Evolutionary conservation across 2,329 filamentous ascomycete species (phyloP).

Genomic region (Mycocentrospora acerina): DNA sequence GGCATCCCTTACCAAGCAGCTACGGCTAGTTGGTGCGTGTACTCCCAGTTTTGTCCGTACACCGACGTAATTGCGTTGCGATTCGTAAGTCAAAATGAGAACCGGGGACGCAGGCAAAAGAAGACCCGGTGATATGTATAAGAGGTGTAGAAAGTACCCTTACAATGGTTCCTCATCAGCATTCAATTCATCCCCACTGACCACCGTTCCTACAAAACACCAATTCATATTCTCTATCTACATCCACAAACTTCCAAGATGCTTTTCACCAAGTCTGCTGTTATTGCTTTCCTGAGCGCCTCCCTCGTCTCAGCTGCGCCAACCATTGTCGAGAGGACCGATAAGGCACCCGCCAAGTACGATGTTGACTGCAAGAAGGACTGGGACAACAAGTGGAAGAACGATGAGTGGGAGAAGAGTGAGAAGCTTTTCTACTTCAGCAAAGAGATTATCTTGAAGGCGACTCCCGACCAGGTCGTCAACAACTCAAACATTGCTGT

Average conservation of each 20-base stretch:
- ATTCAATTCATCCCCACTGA: conserved; percentile 1
- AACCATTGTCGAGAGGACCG: conserved; percentile 4
- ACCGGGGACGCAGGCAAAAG: conserved; percentile 1
- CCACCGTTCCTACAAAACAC: too few relatives aligned
- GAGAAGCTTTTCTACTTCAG: conserved; percentile 48
- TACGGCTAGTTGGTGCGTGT: conserved; percentile 5
- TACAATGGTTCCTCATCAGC: conserved; percentile 6
- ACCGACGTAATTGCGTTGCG: conserved; percentile 19
- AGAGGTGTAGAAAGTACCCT: conserved; percentile 2
- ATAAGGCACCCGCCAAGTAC: conserved; percentile 9
- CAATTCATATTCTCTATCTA: not conserved
- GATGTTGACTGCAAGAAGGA: conserved; percentile 22
- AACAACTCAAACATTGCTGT: conserved; percentile 41
- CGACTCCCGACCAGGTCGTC: conserved; percentile 54
- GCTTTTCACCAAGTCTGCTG: conserved; percentile 22
- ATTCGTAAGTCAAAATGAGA: not conserved
- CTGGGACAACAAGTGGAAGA: conserved; percentile 25
- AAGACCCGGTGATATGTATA: conserved; percentile 19
- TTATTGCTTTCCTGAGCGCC: conserved; percentile 20
- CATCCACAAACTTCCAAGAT: conserved; percentile 10
- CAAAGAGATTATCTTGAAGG: conserved; percentile 51
- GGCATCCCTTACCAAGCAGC: conserved; percentile 14
- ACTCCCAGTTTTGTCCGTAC: conserved; percentile 3
- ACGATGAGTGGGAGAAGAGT: conserved; percentile 23
- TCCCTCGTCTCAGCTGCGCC: conserved; percentile 25